Evolutionary conservation across 345 rosid genomes (phyloP).

Genomic region (Eucalyptus curtisii): DNA sequence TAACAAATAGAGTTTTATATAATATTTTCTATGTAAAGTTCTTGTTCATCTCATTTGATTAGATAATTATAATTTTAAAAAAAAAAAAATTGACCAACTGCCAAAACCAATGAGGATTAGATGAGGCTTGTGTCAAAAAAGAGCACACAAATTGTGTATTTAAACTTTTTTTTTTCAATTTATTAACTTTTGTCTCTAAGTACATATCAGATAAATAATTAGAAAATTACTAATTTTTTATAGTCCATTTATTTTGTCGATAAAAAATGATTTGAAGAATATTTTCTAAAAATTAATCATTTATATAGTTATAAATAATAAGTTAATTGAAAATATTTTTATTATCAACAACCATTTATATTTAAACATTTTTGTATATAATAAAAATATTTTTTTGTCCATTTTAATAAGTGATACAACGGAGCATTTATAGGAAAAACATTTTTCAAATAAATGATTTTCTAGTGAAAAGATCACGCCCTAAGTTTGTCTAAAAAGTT

Average conservation of each 20-base stretch:
- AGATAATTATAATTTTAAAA: background rate
- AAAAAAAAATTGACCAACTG: background rate
- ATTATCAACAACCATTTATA: rapidly evolving
- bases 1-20: rapidly evolving
- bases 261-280: no score
- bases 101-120: rapidly evolving
- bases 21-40: rapidly evolving
- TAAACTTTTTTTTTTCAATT: rapidly evolving
- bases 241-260: rapidly evolving
- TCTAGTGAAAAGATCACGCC: rapidly evolving
- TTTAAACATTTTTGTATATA: rapidly evolving
- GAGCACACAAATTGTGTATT: rapidly evolving
- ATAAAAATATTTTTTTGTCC: background rate
- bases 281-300: rapidly evolving
- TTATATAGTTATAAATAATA: background rate
- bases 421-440: rapidly evolving
- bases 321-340: background rate
- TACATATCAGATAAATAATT: rapidly evolving
- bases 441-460: background rate
- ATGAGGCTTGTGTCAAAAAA: background rate
- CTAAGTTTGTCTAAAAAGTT: background rate
- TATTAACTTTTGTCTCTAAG: rapidly evolving
- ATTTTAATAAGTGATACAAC: rapidly evolving
- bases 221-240: background rate
- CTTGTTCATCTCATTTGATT: rapidly evolving